Evolutionary conservation across 129 eudicot species (phyloP), one percentile per base, ranked within the genome.

Genomic region (Scalesia atractyloides): DNA sequence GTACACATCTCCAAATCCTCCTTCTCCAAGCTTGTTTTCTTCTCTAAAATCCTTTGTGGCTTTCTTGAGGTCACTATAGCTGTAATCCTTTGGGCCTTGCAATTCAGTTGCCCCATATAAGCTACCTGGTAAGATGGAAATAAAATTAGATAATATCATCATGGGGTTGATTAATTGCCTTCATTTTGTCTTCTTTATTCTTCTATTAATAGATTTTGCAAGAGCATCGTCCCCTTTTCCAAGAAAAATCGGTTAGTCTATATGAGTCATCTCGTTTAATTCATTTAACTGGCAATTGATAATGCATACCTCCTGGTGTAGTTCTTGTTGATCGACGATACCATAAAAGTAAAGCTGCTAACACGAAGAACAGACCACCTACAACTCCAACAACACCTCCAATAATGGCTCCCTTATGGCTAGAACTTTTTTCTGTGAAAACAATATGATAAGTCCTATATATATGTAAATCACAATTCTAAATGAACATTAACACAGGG

Each of bases 1-100:
- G 84, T 76, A 90, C 15, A 90, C 97, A 68, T 83, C 94, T 62
- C 97, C 94, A 65, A 83, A 90, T 44, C 94, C 91, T 53, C 97
- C 97, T 79, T 83, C 91, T 64, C 97, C 97, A 63, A 90, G 85
- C 71, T 85, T 90, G 62, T 77, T 79, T 50, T 81, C 91, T 49
- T 85, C 84, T 13, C 82, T 79, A 44, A 90, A 90, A 75, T 77
- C 81, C 8, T 83, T 83, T 11, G 97, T 90, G 0, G 97, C 91
- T 52, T 66, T 41, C 76, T 82, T 90, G 13, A 90, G 81, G 51
- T 83, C 94, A 54, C 82, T 87, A 74, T 85, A 90, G 10, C 76
- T 81, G 76, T 87, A 90, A 33, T 66, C 76, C 74, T 68, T 75
- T 49, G 97, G 94, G 5, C 94, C 91, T 85, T 83, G 91, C 66